Percentiles rank a stretch among this genome's conserved stretches.
phyloP scores from a whole-genome alignment of 768 basidiomycete species.

The Termitomyces sp. region DNA sequence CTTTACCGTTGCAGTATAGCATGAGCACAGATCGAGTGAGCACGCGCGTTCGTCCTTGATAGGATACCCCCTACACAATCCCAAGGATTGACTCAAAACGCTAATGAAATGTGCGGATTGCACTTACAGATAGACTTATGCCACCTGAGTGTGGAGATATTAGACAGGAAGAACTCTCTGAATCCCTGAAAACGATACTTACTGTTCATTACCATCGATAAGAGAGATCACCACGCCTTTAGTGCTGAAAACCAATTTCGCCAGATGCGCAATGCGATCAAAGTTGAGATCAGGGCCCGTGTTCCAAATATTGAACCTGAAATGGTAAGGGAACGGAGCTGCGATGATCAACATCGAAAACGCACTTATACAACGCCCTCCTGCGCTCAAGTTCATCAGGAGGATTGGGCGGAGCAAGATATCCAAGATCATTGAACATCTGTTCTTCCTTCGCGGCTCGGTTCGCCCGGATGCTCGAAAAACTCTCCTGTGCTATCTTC shows the following conservation, averaged over 20 bases:
- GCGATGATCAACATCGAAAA: neutral
- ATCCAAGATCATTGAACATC: conserved; percentile 57
- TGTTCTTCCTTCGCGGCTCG: conserved; percentile 64
- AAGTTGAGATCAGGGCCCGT: conserved; percentile 86
- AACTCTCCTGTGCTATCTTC: conserved; percentile 23
- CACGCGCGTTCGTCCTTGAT: conserved; percentile 37
- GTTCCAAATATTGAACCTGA: conserved; percentile 84
- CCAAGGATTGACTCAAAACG: neutral
- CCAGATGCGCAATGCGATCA: conserved; percentile 89
- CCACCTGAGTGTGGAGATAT: conserved; percentile 46
- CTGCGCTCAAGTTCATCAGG: conserved; percentile 80
- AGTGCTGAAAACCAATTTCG: conserved; percentile 88
- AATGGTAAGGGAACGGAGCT: neutral
- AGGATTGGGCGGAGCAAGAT: conserved; percentile 77
- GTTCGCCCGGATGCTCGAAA: conserved; percentile 26
- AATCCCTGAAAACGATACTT: conserved; percentile 22
- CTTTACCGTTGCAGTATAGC: conserved; percentile 70
- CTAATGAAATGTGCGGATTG: neutral
- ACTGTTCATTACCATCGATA: conserved; percentile 83
- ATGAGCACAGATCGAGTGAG: conserved; percentile 78
- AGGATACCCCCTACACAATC: conserved; percentile 36
- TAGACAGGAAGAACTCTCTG: neutral
- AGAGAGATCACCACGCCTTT: conserved; percentile 80
- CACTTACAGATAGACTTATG: conserved; percentile 81
- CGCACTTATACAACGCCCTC: conserved; percentile 80